Evolutionary conservation across 2,329 filamentous ascomycete genomes (phyloP).

Genomic region (Ophiostoma sp.): DNA sequence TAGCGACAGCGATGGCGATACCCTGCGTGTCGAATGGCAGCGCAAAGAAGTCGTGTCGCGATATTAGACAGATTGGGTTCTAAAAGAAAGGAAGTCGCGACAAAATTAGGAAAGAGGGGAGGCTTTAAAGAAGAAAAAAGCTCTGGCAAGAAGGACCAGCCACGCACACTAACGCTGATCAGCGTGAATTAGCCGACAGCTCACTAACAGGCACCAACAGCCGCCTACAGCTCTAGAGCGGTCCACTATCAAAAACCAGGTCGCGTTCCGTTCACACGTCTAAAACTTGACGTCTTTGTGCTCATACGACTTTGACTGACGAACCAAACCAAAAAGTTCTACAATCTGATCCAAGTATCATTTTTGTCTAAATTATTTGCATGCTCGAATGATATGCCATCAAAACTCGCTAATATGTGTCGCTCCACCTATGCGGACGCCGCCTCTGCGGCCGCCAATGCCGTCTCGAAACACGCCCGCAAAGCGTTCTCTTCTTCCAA

Average conservation of each 20-base stretch:
- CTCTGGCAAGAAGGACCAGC: background rate
- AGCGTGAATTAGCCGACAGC: background rate
- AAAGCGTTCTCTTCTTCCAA: conserved; percentile 75
- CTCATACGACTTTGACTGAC: background rate
- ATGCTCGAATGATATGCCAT: background rate
- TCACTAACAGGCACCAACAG: background rate
- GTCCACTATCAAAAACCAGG: background rate
- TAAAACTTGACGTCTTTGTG: background rate
- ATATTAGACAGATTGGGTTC: background rate
- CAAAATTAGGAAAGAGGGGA: background rate
- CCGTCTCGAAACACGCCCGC: conserved; percentile 62
- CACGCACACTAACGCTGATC: background rate
- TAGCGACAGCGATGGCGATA: background rate
- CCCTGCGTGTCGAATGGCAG: background rate
- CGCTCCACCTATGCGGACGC: background rate
- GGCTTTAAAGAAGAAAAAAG: too few relatives aligned
- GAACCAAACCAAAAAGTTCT: background rate
- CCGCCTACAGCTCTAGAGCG: background rate
- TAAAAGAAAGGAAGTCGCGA: background rate
- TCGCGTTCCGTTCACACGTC: background rate
- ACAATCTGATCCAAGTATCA: background rate
- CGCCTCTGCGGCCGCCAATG: conserved; percentile 62
- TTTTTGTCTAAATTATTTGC: background rate
- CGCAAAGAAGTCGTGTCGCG: background rate
- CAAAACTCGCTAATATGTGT: background rate